Evolutionary conservation across 164 flowering plant species (phyloP), one percentile per base, ranked within the genome.

Genomic region (Chimonanthus praecox): DNA sequence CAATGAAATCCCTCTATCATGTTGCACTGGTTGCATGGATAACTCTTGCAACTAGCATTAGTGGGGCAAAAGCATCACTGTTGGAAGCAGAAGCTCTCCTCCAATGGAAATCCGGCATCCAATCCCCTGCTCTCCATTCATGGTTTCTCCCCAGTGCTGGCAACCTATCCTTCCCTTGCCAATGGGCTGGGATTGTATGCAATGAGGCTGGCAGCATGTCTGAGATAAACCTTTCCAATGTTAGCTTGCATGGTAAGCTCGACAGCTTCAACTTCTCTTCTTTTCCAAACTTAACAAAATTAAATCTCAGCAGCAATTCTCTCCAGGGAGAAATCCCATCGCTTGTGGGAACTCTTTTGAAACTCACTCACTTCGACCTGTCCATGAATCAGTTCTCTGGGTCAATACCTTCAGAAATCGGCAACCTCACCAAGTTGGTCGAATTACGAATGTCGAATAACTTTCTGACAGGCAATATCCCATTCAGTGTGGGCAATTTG

Each of bases 1-100:
- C 58, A 10, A 9, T 15, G 4, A 9, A 10, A 51, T 51, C 58
- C 58, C 16, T 10, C 2, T 10, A 9, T 2, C 58, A 9, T 0
- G 10, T 51, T 51, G 58, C 0, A 0, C 13, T 15, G 16, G 16
- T 51, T 51, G 67, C 44, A n/a, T n/a, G 20, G 46, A 7, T 64
- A 9, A 9, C 43, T 43, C 3, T 64, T 64, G 67, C 2, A 43
- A 43, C 67, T 6, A 43, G 16, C 8, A 47, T 2, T 18, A 6
- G 3, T 8, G 16, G 43, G 13, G 13, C 46, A 21, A 10, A 49
- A 68, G 4, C 16, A 9, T 3, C 58, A 51, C 3, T 20, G 21
- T 20, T 3, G 13, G 81, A 82, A 77, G 81, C 81, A 58, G 78
- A 79, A 67, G 81, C 87, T 47, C 75, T 84, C 43, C 49, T 84